Evolutionary conservation across 2,329 filamentous ascomycete species (phyloP).

Genomic region (Verticillium klebahnii): DNA sequence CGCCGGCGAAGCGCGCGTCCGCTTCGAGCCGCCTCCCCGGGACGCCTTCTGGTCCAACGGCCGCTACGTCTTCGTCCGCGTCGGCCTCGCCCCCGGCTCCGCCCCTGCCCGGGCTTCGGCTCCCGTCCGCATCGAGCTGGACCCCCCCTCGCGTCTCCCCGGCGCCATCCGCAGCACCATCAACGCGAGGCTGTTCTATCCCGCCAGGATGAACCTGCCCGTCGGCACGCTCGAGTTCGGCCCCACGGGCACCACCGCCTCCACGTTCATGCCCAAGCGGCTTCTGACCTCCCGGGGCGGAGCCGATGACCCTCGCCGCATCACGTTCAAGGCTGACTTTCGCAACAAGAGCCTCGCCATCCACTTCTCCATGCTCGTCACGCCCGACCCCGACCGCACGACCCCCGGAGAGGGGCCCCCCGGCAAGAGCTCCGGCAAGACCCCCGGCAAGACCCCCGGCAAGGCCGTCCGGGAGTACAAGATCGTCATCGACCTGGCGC

Average conservation of each 20-base stretch:
- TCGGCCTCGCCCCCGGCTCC: not conserved
- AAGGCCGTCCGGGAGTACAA: constrained; percentile 28
- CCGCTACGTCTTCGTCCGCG: not conserved
- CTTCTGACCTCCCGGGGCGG: constrained; percentile 20
- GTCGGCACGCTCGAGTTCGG: constrained; percentile 57
- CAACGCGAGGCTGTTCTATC: constrained; percentile 22
- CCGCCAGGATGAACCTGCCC: constrained; percentile 32
- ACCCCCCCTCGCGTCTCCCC: not conserved
- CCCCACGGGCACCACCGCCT: constrained; percentile 46
- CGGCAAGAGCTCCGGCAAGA: not conserved
- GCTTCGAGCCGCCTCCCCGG: constrained; percentile 53
- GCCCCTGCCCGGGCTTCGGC: not conserved
- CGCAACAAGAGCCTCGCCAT: constrained; percentile 21
- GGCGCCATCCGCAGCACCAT: constrained; percentile 22
- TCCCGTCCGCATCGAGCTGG: not conserved
- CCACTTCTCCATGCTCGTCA: constrained; percentile 21
- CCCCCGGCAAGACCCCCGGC: constrained; percentile 2
- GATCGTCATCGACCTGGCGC: constrained; percentile 37
- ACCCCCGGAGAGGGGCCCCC: too few relatives aligned
- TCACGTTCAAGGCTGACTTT: constrained; percentile 35
- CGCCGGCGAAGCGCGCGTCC: constrained; percentile 39
- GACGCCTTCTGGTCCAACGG: constrained; percentile 42
- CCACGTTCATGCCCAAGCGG: constrained; percentile 56
- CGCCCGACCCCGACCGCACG: not conserved
- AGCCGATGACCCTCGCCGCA: constrained; percentile 10